These are phyloP conservation scores for Botrytis sinoallii DNA, from an alignment of 2,329 filamentous ascomycete genomes.

Conservation along the genomic window DNA sequence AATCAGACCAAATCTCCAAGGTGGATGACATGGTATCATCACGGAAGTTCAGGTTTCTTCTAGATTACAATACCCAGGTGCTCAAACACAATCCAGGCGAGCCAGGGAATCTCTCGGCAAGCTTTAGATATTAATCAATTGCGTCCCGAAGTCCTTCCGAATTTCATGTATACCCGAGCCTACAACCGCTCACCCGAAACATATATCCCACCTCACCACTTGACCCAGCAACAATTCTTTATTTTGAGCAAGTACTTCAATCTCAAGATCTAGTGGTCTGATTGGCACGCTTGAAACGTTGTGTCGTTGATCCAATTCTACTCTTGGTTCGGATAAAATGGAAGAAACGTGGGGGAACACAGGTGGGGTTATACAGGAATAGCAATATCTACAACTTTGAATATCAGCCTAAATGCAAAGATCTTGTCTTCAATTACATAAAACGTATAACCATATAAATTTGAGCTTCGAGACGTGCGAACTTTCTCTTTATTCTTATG, in stretches of 20 bases:
- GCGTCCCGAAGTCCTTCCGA: not conserved
- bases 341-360: not conserved
- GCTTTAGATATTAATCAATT: not conserved
- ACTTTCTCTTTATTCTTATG: not conserved
- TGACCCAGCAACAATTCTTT: not conserved
- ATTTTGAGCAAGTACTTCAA: not conserved
- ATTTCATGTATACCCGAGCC: not conserved
- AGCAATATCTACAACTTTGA: constrained; percentile 3
- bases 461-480: not conserved
- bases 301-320: constrained; percentile 1
- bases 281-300: constrained; percentile 5
- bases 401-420: constrained; percentile 17
- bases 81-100: not conserved
- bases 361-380: constrained; percentile 9
- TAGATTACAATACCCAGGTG: not conserved
- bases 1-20: not conserved
- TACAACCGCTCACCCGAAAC: not conserved
- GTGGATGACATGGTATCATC: not conserved
- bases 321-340: constrained; percentile 7
- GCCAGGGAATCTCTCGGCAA: not conserved
- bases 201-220: not conserved
- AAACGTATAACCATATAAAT: not conserved
- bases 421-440: not conserved
- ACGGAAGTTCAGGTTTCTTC: not conserved
- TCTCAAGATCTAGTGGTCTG: not conserved